phyloP scores from a whole-genome alignment of 2,329 filamentous ascomycete species.

The Fusarium torulosum region DNA sequence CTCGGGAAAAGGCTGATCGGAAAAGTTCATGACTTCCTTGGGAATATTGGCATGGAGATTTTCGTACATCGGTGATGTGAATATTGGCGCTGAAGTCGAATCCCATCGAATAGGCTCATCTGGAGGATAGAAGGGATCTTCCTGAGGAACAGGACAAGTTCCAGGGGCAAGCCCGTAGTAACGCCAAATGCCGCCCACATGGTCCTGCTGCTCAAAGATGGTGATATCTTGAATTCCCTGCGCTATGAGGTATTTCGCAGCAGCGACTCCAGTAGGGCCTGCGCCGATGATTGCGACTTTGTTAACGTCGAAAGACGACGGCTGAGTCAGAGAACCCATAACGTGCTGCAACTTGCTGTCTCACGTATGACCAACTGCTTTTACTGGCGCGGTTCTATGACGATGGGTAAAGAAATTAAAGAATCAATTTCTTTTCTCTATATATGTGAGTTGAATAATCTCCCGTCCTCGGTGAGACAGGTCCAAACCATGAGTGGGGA shows the following conservation, averaged over 20 bases:
- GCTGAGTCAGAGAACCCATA: slow-evolving; percentile 50
- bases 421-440: slow-evolving; percentile 15
- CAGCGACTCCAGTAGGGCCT: slow-evolving; percentile 81
- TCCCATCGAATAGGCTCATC: slow-evolving; percentile 71
- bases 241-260: slow-evolving; percentile 83
- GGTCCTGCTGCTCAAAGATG: slow-evolving; percentile 83
- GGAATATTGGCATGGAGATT: slow-evolving; percentile 89
- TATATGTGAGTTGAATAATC: slow-evolving; percentile 25
- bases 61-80: slow-evolving; percentile 88
- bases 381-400: background rate
- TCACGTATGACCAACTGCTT: background rate
- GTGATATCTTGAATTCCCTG: slow-evolving; percentile 78
- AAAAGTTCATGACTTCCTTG: slow-evolving; percentile 82
- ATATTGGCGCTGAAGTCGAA: slow-evolving; percentile 64
- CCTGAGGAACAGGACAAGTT: slow-evolving; percentile 73
- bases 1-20: slow-evolving; percentile 74
- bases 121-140: slow-evolving; percentile 70
- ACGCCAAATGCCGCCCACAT: slow-evolving; percentile 88
- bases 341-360: slow-evolving; percentile 8
- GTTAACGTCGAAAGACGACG: slow-evolving; percentile 62
- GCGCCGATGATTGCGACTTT: slow-evolving; percentile 84
- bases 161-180: slow-evolving; percentile 69
- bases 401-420: slow-evolving; percentile 2
- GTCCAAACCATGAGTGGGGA: slow-evolving; percentile 39
- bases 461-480: slow-evolving; percentile 17